Conservation (phyloP, 2,329 filamentous ascomycete genomes). For the Claviceps sp. region DNA sequence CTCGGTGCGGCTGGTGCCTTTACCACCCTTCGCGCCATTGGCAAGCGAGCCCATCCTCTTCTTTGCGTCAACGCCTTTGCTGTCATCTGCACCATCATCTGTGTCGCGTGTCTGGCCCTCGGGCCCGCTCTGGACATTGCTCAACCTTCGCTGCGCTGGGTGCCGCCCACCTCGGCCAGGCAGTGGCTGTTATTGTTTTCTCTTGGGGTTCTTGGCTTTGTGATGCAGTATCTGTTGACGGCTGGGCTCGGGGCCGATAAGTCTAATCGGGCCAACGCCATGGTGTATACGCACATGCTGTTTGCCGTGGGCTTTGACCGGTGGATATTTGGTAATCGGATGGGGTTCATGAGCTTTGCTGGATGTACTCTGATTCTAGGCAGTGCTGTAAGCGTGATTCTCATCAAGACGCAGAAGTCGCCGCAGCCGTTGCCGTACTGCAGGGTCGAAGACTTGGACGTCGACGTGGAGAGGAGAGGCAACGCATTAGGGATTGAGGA, state of each 20-base stretch:
- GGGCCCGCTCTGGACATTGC: constrained; percentile 30
- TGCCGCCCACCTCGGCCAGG: constrained; percentile 23
- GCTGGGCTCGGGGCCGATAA: constrained; percentile 61
- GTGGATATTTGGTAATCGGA: constrained; percentile 37
- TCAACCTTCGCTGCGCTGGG: constrained; percentile 33
- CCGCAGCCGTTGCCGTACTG: constrained; percentile 16
- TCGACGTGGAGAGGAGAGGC: constrained; percentile 18
- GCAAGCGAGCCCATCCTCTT: constrained; percentile 66
- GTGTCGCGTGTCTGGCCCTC: constrained; percentile 42
- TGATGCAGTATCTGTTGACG: constrained; percentile 79
- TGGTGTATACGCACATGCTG: constrained; percentile 46
- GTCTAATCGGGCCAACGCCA: constrained; percentile 41
- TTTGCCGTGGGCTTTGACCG: constrained; percentile 40
- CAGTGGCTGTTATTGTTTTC: constrained; percentile 57
- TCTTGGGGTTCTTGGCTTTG: constrained; percentile 61
- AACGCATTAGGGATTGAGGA: constrained; percentile 21
- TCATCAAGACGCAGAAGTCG: constrained; percentile 24
- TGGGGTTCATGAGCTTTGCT: constrained; percentile 33
- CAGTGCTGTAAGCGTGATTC: constrained; percentile 36
- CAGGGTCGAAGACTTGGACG: constrained; percentile 14
- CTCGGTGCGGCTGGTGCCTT: constrained; percentile 62
- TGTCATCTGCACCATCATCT: constrained; percentile 55
- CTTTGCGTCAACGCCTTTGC: constrained; percentile 79
- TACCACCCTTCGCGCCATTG: constrained; percentile 66
- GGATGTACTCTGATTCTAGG: constrained; percentile 40